Percentiles rank a stretch among this genome's conserved stretches.
These are phyloP conservation scores for Populus pruinosa DNA, from an alignment of 345 rosid species.

Conservation along the genomic window DNA sequence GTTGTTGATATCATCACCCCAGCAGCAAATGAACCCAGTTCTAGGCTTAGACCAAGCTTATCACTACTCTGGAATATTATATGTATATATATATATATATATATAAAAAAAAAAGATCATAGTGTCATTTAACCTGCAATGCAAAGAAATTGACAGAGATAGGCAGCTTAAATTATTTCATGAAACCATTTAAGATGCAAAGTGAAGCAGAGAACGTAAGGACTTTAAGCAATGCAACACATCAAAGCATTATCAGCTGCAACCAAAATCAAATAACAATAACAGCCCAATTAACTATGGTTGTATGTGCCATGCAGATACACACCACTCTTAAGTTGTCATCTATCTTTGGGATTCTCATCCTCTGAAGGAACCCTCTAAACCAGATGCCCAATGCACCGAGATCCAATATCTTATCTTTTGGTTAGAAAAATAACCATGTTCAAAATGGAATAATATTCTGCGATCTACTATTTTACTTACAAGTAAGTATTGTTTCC, in stretches of 20 bases:
- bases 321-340: background rate
- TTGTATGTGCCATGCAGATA: background rate
- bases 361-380: background rate
- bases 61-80: slow-evolving; percentile 82
- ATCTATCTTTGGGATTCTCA: background rate
- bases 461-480: background rate
- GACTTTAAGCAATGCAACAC: background rate
- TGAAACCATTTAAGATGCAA: background rate
- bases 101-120: background rate
- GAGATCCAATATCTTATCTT: background rate
- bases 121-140: background rate
- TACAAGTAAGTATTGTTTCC: background rate
- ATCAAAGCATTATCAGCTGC: background rate
- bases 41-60: slow-evolving; percentile 95
- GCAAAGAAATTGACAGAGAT: background rate
- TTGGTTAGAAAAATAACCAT: background rate
- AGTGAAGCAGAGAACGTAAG: background rate
- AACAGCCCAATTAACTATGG: background rate
- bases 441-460: background rate
- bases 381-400: background rate
- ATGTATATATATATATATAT: background rate
- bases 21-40: slow-evolving; percentile 96
- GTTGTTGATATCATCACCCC: slow-evolving; percentile 99
- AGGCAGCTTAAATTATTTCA: slow-evolving; percentile 4
- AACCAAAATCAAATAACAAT: background rate